Conservation (phyloP, 1,284 basidiomycete species). For the Naganishia liquefaciens region DNA sequence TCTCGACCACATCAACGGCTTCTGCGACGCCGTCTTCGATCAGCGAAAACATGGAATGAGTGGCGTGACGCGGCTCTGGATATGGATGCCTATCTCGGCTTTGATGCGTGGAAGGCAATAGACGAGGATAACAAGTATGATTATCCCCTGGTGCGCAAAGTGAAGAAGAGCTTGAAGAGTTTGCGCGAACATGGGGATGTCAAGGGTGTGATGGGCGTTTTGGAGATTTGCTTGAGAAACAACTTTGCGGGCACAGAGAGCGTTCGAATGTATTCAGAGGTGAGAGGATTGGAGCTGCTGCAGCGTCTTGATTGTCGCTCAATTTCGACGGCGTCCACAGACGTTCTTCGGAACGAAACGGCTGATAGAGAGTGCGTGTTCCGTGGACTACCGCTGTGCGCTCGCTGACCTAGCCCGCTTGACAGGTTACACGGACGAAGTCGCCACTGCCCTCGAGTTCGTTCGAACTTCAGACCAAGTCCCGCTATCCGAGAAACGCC, state of each 20-base stretch:
- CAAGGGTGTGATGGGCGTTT: conserved; percentile 79
- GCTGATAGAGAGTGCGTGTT: conserved; percentile 69
- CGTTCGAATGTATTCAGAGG: conserved; percentile 84
- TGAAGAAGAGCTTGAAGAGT: conserved; percentile 62
- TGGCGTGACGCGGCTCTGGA: conserved; percentile 81
- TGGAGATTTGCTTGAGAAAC: conserved; percentile 86
- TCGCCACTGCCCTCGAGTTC: conserved; percentile 70
- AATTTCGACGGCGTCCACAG: conserved; percentile 54
- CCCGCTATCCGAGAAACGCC: conserved; percentile 81
- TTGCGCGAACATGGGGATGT: conserved; percentile 73
- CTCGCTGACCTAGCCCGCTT: background rate
- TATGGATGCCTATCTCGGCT: conserved; percentile 77
- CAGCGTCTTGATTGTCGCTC: conserved; percentile 28
- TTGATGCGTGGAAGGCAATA: conserved; percentile 80
- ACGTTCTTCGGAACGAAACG: conserved; percentile 87
- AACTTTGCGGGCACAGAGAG: conserved; percentile 97
- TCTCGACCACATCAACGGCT: conserved; percentile 20
- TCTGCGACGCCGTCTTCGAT: conserved; percentile 72
- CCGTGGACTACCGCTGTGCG: too few species aligned
- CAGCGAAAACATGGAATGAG: conserved; percentile 68
- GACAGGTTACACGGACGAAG: conserved; percentile 75
- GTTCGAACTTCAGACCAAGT: conserved; percentile 72
- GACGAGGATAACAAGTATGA: conserved; percentile 89
- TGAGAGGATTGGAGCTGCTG: conserved; percentile 48
- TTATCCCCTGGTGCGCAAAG: conserved; percentile 77